Evolutionary conservation across 2,329 filamentous ascomycete genomes (phyloP), one percentile per base, ranked within the genome.

Genomic region (Sclerotinia trifoliorum): DNA sequence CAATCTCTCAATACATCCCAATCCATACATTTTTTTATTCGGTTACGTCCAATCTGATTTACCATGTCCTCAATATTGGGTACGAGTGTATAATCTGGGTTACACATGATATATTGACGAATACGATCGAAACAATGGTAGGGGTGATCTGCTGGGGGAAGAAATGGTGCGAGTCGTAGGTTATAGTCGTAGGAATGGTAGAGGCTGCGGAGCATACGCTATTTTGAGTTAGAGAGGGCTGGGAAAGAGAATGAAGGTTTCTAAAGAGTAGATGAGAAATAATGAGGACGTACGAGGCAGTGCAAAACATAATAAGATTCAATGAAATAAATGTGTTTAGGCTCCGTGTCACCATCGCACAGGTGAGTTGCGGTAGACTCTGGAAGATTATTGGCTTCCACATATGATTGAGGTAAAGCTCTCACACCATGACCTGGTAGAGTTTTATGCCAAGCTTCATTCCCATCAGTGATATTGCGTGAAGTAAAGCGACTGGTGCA

Each of bases 51-150:
- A 63, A 24, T 51, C 60, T 6, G 60, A 24, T n/a, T 52, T 52
- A 13, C 7, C 29, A 17, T 63, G 46, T 49, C 60, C 60, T 29
- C 48, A n/a, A 63, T 19, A 24, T 63, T 61, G n/a, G 62, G 51
- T 8, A 66, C 55, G 7, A 64, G 21, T n/a, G 63, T 66, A n/a
- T 69, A 65, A 51, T 68, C 65, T 0, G 68, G 66, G 29, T 48
- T 65, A 62, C 68, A 70, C 61, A 70, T 68, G 17, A 70, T 54
- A 35, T 65, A 63, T 60, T 68, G 66, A 17, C 68, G 66, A 11
- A 70, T 24, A 11, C 48, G 46, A 2, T 70, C 68, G 5, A 70
- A 44, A 57, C 68, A 70, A 48, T 70, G 68, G n/a, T 62, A 56
- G 4, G 54, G 39, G 19, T 69, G 68, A 32, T 21, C 26, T 24